Conservation (phyloP, 352 stramenopile species). For the Thraustotheca clavata region DNA sequence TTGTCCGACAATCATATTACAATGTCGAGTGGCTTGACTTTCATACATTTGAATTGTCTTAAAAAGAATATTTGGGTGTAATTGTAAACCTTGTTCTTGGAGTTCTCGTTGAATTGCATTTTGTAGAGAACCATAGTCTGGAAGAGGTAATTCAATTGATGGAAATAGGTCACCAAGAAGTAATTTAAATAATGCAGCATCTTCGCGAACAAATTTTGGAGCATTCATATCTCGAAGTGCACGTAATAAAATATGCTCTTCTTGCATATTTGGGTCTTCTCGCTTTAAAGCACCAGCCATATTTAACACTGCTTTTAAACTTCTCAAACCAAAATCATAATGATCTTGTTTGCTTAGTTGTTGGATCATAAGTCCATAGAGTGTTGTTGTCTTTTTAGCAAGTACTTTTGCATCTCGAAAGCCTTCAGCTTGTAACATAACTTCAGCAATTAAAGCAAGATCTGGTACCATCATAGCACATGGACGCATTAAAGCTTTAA, state of each 20-base stretch:
- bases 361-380: constrained; percentile 82
- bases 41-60: constrained; percentile 96
- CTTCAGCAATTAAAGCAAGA: constrained; percentile 72
- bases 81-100: constrained; percentile 74
- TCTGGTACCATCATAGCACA: constrained; percentile 87
- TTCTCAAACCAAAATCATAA: constrained; percentile 80
- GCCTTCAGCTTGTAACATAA: constrained; percentile 81
- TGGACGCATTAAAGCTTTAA: constrained; percentile 79
- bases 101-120: constrained; percentile 85
- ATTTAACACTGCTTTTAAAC: constrained; percentile 79
- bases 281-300: constrained; percentile 88
- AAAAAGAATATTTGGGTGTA: constrained; percentile 85
- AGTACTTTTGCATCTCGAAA: constrained; percentile 75
- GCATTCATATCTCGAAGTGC: constrained; percentile 95
- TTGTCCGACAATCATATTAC: constrained; percentile 91
- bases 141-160: constrained; percentile 74
- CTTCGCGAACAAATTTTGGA: constrained; percentile 91
- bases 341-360: constrained; percentile 84
- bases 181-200: constrained; percentile 87
- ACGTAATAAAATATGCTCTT: constrained; percentile 93
- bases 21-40: constrained; percentile 91
- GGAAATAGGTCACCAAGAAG: constrained; percentile 88
- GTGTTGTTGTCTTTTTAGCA: constrained; percentile 80
- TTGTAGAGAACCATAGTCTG: constrained; percentile 88
- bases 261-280: constrained; percentile 91